Evolutionary conservation across 495 filamentous ascomycete species (phyloP).

Genomic region (Tirmania nivea): DNA sequence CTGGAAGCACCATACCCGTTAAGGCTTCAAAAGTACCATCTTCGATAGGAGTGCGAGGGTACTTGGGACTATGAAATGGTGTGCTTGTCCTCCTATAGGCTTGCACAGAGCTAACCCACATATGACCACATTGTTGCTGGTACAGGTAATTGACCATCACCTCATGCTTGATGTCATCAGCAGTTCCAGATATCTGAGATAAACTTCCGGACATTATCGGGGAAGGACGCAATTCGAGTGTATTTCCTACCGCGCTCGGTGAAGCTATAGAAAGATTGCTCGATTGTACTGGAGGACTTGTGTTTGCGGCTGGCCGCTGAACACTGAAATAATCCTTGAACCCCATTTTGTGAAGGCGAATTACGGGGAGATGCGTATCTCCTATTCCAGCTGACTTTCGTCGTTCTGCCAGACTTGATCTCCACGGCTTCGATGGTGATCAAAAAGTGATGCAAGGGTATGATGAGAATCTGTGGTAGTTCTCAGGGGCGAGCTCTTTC

Average conservation of each 20-base stretch:
- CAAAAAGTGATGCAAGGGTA: too few species aligned
- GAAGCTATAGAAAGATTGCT: too few species aligned
- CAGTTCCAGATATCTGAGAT: neutral
- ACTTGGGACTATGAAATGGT: neutral
- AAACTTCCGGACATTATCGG: neutral
- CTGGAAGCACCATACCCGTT: conserved; percentile 9
- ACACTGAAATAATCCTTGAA: conserved; percentile 39
- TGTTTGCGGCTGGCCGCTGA: neutral
- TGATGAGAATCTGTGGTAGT: too few species aligned
- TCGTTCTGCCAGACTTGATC: too few species aligned
- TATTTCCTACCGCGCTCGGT: too few species aligned
- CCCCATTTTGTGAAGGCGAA: conserved; percentile 28
- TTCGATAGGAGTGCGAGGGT: neutral
- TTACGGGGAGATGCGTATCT: neutral
- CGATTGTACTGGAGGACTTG: too few species aligned
- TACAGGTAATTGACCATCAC: conserved; percentile 68
- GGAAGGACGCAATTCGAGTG: too few species aligned
- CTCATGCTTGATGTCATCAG: conserved; percentile 62
- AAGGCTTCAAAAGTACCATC: neutral
- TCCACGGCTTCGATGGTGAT: too few species aligned
- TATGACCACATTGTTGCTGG: conserved; percentile 47
- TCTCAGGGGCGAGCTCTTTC: too few species aligned
- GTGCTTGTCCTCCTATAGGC: neutral
- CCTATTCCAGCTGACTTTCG: too few species aligned
- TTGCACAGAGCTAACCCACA: conserved; percentile 46